Base-by-base conservation (phyloP, 2,329 filamentous ascomycete genomes). In the Zasmidium angulare region DNA sequence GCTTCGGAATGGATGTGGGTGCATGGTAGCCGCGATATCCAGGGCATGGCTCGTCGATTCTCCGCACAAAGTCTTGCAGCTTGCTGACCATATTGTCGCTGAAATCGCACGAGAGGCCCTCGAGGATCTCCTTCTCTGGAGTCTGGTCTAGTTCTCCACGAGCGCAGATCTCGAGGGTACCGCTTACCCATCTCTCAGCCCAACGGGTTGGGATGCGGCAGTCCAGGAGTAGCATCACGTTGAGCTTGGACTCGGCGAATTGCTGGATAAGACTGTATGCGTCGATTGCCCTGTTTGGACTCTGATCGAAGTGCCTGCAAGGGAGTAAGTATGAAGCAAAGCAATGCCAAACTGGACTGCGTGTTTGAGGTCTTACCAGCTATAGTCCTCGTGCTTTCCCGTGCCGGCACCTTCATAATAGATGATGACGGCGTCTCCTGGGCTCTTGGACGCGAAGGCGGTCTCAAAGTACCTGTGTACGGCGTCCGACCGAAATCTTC, bases 151-250 rank as follows among this genome's bases (percentile, higher is more conserved):
- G 26, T 17, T 31, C 31, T 7, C 58, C 53, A 22, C 29, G 24
- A n/a, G 53, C 46, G 19, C 58, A 55, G 47, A 63, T 57, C 51
- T 63, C 57, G 17, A 53, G 52, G 29, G 48, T 60, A n/a, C 43
- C 47, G 43, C 17, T n/a, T 10, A 12, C 26, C 29, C 53, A 57
- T 20, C 53, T 58, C n/a, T 55, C 29, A 3, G 3, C 36, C n/a
- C 55, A 49, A 10, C 55, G 26, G n/a, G 14, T 52, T 3, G 48
- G 58, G 47, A 58, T 21, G 19, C 26, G 24, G 58, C 49, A 56
- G 54, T 60, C 61, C 2, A 60, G 46, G 12, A 60, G 14, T 31
- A 60, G 43, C n/a, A 56, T 29, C 17, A 17, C 40, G 46, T 53
- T 49, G 10, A 53, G 11, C 24, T 26, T 24, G 11, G 50, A 47